A percentile compares a stretch with the other conserved stretches of the same genome.
Evolutionary conservation across 345 rosid genomes (phyloP).

Genomic region (Garcia nutans): DNA sequence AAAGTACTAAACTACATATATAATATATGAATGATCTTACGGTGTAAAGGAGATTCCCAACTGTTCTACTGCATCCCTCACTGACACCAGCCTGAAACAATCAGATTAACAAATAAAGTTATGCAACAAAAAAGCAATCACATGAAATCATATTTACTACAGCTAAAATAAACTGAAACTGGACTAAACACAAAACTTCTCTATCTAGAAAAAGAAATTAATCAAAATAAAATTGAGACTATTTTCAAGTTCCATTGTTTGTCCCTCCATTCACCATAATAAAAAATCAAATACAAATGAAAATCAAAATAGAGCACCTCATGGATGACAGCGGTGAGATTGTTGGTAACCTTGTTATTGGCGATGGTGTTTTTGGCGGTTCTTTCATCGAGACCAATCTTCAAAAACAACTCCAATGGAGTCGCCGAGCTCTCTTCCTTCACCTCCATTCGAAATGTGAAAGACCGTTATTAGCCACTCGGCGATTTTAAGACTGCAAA

Average conservation of each 20-base stretch:
- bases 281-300: not conserved
- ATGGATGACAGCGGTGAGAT: slow-evolving; percentile 71
- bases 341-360: slow-evolving; percentile 79
- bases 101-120: not conserved
- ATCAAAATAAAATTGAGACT: too few relatives aligned
- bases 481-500: too few relatives aligned
- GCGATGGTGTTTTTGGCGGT: slow-evolving; percentile 78
- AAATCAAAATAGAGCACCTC: slow-evolving; percentile 47
- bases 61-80: slow-evolving; percentile 74
- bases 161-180: not conserved
- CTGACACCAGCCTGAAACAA: slow-evolving; percentile 68
- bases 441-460: not conserved
- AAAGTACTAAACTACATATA: too few relatives aligned
- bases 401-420: slow-evolving; percentile 63
- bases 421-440: slow-evolving; percentile 15
- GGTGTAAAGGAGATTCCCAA: slow-evolving; percentile 83
- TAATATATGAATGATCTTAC: slow-evolving; percentile 35
- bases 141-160: not conserved
- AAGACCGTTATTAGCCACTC: too few relatives aligned
- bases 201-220: not conserved
- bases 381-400: slow-evolving; percentile 77
- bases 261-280: not conserved
- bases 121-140: not conserved
- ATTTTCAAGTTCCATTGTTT: not conserved
- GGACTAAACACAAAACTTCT: not conserved